phyloP scores from a whole-genome alignment of 1,284 basidiomycete species.

The Exsudoporus floridanus region DNA sequence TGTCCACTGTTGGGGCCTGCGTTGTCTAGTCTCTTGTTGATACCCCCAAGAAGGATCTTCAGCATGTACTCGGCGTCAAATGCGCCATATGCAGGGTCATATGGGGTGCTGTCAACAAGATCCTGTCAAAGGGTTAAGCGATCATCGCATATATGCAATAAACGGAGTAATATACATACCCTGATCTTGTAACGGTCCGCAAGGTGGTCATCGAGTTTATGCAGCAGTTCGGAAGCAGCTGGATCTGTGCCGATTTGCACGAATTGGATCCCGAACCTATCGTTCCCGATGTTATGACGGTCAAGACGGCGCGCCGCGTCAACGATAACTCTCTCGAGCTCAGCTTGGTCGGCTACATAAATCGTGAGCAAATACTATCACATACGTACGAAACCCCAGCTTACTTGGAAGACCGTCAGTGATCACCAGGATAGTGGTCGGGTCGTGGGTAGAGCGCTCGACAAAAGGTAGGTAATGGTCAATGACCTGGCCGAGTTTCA shows the following conservation, averaged over 20 bases:
- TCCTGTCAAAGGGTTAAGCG: slow-evolving; percentile 35
- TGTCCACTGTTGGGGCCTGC: slow-evolving; percentile 8
- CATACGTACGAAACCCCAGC: slow-evolving; percentile 9
- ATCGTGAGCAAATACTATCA: not conserved
- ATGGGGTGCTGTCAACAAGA: slow-evolving; percentile 48
- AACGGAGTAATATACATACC: slow-evolving; percentile 35
- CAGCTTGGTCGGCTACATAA: slow-evolving; percentile 44
- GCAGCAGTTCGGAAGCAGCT: slow-evolving; percentile 45
- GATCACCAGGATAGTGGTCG: slow-evolving; percentile 45
- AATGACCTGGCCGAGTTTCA: slow-evolving; percentile 41
- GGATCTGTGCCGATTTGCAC: slow-evolving; percentile 51
- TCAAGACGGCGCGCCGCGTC: slow-evolving; percentile 50
- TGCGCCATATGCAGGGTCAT: slow-evolving; percentile 31
- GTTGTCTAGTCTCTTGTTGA: slow-evolving; percentile 32
- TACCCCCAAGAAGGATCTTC: slow-evolving; percentile 45
- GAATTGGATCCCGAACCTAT: slow-evolving; percentile 50
- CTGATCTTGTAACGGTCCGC: slow-evolving; percentile 37
- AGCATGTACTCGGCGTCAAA: slow-evolving; percentile 41
- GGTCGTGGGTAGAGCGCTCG: slow-evolving; percentile 40
- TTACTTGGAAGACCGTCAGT: slow-evolving; percentile 52
- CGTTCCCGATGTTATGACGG: slow-evolving; percentile 32
- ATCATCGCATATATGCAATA: not conserved
- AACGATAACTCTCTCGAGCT: slow-evolving; percentile 49
- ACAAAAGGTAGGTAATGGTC: slow-evolving; percentile 41
- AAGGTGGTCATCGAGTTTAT: slow-evolving; percentile 47